Evolutionary conservation across 495 filamentous ascomycete genomes (phyloP), one percentile per base, ranked within the genome.

Genomic region (Aspergillus sclerotioniger): DNA sequence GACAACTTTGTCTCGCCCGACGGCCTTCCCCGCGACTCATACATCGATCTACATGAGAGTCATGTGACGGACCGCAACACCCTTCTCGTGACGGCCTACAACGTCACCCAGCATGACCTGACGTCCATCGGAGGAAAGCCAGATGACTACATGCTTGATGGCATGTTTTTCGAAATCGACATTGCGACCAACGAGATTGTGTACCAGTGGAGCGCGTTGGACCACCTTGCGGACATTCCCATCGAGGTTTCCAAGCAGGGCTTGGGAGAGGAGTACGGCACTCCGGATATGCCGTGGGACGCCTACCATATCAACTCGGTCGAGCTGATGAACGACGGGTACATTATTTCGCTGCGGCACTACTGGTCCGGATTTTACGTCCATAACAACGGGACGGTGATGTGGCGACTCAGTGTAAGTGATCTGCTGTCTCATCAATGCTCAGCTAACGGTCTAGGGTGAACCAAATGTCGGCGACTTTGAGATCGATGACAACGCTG

Each of bases 31-130:
- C 62, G 60, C n/a, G 66, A 65, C 16, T 73, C 67, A 0, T 73
- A 72, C 55, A 71, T 71, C 49, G 76, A 77, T 53, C 51, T 80
- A 8, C 80, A 82, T 59, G 79, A 83, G 64, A 77, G 78, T 29
- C 71, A 68, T 17, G 65, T 81, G 44, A 80, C 78, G 12, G 46
- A 63, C 5, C 71, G 77, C 29, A 71, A 80, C 55, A 85, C 82
- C 0, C 66, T 82, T 29, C 67, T 84, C 9, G 79, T 83, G 29
- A 78, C 79, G n/a, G 75, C 80, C 12, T 84, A 84, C 60, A 78
- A 84, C 51, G 67, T 76, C 13, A 80, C 79, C 15, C 72, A 70
- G 25, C 67, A 73, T 15, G 80, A 84, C 57, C 56, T 83, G 56
- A 76, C 73, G 0, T 61, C 70, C 8, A 71, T 76, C 46, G 78